These are phyloP conservation scores for Citrus glauca DNA, from an alignment of 345 rosid genomes.

Conservation along the genomic window DNA sequence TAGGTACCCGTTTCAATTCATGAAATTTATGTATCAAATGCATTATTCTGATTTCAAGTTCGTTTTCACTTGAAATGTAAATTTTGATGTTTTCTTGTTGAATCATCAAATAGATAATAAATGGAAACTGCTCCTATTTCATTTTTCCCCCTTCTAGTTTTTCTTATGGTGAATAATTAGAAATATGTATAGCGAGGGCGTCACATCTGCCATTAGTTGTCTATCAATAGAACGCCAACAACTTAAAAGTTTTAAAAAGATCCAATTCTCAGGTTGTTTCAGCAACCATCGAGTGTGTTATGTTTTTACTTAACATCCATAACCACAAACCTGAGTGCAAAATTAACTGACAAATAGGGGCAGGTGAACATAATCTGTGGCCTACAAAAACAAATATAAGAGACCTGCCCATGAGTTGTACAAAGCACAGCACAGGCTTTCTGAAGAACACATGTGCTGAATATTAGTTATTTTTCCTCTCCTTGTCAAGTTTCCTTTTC, in stretches of 20 bases:
- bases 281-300: neutral
- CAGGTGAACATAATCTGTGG: neutral
- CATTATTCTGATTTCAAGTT: neutral
- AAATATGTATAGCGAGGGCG: no score
- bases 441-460: neutral
- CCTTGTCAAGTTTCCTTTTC: conserved; percentile 2
- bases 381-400: neutral
- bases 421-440: neutral
- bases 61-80: conserved; percentile 7
- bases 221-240: neutral
- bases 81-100: conserved; percentile 1
- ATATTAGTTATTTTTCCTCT: neutral
- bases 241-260: neutral
- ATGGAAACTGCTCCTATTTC: neutral
- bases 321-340: neutral
- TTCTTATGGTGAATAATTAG: no score
- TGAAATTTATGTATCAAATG: neutral
- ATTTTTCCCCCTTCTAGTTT: neutral
- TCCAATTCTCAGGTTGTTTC: neutral
- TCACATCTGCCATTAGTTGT: no score
- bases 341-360: neutral
- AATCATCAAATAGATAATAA: neutral
- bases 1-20: neutral
- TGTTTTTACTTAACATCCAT: no score
- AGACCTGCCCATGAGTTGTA: neutral